Evolutionary conservation across 2,329 filamentous ascomycete species (phyloP), one percentile per base, ranked within the genome.

Genomic region (Diaporthe eres): DNA sequence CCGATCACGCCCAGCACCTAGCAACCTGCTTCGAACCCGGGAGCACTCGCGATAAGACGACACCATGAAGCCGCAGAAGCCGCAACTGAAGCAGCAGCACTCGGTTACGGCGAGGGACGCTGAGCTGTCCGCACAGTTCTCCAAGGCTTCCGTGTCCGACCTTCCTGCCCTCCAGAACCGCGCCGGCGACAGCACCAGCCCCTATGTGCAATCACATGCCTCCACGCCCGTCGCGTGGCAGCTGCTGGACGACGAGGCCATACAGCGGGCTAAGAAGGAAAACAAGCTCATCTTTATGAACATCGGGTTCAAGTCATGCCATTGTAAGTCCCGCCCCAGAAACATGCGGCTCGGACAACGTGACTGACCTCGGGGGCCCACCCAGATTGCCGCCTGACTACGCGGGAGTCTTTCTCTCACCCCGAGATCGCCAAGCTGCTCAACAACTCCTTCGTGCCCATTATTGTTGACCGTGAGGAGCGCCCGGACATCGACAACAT

Each of bases 251-350:
- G 89, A 93, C 31, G 92, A 95, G 81, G 92, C 95, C 22, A 88
- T 98, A 72, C 90, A 90, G 78, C 88, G 95, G 65, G 96, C 97
- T 22, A 94, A 91, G 83, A 91, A 88, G 79, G 92, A 96, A 79
- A 97, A 98, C 84, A 94, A 95, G 81, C 88, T 98, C 75, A 92
- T 99, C 76, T 98, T 98, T 82, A 88, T 98, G 77, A 97, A 96
- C 83, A 96, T 98, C 81, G 97, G 97, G 67, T 99, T 98, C 87
- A 94, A 94, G 28, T 95, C 97, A 57, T 98, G 97, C 83, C 96
- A 98, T 86, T 98, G 97, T 97, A 86, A 82, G 93, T 87, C 51
- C 58, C 34, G 55, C 70, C 31, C 19, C 44, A 49, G 10, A 58
- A 19, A 63, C 28, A 47, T 37, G 34, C 10, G 47, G 15, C 19